Conservation (phyloP, 768 basidiomycete species). For the Boletales sp. region DNA sequence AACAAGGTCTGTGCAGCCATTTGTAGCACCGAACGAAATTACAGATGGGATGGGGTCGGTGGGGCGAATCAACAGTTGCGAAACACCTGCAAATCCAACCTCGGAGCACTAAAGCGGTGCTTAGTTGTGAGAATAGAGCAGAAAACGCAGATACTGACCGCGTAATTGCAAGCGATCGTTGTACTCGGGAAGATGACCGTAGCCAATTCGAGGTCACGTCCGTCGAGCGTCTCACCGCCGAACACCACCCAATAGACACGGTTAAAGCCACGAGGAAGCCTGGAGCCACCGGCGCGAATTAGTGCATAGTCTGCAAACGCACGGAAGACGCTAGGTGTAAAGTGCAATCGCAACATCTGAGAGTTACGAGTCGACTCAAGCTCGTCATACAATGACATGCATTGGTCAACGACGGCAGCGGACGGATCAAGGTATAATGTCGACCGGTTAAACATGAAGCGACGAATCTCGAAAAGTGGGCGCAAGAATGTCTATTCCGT, state of each 20-base stretch:
- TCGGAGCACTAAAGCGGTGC: conserved; percentile 20
- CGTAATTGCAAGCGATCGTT: conserved; percentile 30
- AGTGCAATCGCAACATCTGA: conserved; percentile 26
- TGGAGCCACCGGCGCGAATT: conserved; percentile 16
- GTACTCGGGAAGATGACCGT: conserved; percentile 20
- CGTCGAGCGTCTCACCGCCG: conserved; percentile 25
- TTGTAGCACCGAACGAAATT: conserved; percentile 26
- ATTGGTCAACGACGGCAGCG: conserved; percentile 25
- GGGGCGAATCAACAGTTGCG: conserved; percentile 28
- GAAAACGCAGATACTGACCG: conserved; percentile 13
- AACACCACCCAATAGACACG: conserved; percentile 33
- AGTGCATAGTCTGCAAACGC: conserved; percentile 27
- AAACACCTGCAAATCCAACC: conserved; percentile 29
- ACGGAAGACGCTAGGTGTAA: conserved; percentile 28
- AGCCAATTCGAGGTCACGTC: conserved; percentile 25
- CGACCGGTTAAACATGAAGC: conserved; percentile 32
- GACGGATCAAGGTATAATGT: conserved; percentile 28
- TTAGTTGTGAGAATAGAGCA: neutral
- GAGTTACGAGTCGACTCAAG: conserved; percentile 21
- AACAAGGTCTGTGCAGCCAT: conserved; percentile 27
- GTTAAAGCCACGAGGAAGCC: conserved; percentile 19
- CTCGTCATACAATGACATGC: conserved; percentile 21
- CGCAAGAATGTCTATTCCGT: conserved; percentile 25
- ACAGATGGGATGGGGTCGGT: conserved; percentile 21
- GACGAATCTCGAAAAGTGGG: conserved; percentile 29